Conservation (phyloP, 2,329 filamentous ascomycete genomes). For the Hypoxylon sp. region DNA sequence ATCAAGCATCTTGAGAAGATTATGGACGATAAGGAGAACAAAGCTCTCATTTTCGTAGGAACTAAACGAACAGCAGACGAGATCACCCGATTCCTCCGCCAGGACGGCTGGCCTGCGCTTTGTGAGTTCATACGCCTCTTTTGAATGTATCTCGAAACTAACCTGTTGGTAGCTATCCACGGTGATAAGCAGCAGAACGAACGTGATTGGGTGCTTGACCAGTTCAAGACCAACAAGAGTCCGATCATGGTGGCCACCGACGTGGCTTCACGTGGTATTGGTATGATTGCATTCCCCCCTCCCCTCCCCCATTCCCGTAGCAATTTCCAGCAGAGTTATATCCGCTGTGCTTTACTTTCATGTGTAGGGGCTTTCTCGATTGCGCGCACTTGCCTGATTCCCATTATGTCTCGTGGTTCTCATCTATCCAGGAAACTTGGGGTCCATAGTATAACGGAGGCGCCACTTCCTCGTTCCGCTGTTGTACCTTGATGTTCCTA, state of each 20-base stretch:
- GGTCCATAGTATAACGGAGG: conserved; percentile 78
- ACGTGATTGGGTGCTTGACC: conserved; percentile 98
- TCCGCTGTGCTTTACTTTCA: conserved; percentile 89
- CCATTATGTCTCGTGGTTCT: conserved; percentile 85
- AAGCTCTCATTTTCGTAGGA: conserved; percentile 93
- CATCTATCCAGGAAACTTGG: conserved; percentile 86
- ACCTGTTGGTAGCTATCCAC: conserved; percentile 81
- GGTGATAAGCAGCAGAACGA: conserved; percentile 99
- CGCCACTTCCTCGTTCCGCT: conserved; percentile 83
- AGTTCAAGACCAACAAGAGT: conserved; percentile 99
- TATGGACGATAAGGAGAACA: conserved; percentile 97
- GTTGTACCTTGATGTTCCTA: conserved; percentile 73
- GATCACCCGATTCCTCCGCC: conserved; percentile 96
- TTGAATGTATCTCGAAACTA: conserved; percentile 62
- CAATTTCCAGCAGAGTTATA: conserved; percentile 72
- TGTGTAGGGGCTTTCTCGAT: conserved; percentile 88
- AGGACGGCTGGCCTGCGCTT: conserved; percentile 97
- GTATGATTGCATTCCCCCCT: conserved; percentile 84
- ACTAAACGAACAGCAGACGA: conserved; percentile 97
- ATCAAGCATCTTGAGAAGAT: conserved; percentile 97
- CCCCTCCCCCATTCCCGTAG: conserved; percentile 59
- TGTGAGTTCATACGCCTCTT: conserved; percentile 75
- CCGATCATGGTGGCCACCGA: conserved; percentile 99
- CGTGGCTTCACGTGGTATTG: conserved; percentile 99
- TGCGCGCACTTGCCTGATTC: conserved; percentile 93